These are phyloP conservation scores for Eutrema japonicum DNA, from an alignment of 345 rosid species.

Conservation along the genomic window DNA sequence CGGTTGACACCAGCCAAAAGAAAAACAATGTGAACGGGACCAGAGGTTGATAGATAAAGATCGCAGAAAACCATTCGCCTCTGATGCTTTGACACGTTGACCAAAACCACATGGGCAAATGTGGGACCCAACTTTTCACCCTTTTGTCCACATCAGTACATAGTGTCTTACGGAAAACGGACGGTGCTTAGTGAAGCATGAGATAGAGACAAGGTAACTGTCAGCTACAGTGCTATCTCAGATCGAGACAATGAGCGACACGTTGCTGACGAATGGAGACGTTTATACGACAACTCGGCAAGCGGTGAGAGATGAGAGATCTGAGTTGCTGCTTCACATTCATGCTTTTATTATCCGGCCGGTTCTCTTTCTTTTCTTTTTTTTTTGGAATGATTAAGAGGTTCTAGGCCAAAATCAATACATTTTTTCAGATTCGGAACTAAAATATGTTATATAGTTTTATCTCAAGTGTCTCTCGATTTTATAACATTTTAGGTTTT, in stretches of 20 bases:
- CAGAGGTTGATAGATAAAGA: not conserved
- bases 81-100: constrained; percentile 41
- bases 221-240: constrained; percentile 25
- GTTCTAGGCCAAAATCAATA: too few relatives aligned
- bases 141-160: constrained; percentile 24
- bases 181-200: constrained; percentile 38
- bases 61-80: constrained; percentile 12
- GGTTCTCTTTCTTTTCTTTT: too few relatives aligned
- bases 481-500: too few relatives aligned
- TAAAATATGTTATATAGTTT: too few relatives aligned
- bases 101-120: constrained; percentile 29
- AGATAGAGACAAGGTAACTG: constrained; percentile 37
- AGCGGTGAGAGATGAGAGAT: not conserved
- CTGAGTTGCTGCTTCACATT: constrained; percentile 29
- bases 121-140: constrained; percentile 5
- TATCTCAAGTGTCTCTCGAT: too few relatives aligned
- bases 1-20: constrained; percentile 24
- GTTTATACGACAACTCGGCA: constrained; percentile 16
- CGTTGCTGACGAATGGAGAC: constrained; percentile 33
- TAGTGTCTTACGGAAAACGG: constrained; percentile 26
- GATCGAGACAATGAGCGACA: constrained; percentile 33
- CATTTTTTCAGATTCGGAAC: too few relatives aligned
- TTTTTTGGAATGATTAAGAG: too few relatives aligned
- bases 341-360: too few relatives aligned
- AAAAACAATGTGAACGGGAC: not conserved